A percentile compares a stretch with the other conserved stretches of the same genome.
phyloP scores from a whole-genome alignment of 257 asterid species.

The Catharanthus roseus region DNA sequence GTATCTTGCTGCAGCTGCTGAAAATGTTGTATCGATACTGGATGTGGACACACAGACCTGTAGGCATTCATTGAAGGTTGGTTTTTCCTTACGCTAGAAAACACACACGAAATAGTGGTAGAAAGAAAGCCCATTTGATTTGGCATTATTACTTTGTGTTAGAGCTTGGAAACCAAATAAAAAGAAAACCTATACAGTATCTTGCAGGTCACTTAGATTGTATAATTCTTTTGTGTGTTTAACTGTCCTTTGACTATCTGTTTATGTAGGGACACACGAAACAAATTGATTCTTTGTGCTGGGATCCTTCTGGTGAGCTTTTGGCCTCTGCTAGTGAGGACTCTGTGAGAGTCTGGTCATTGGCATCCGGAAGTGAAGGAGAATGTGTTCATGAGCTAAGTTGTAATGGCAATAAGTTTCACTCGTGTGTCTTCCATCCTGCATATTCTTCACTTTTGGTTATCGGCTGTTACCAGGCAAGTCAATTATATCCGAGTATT shows the following conservation, averaged over 20 bases:
- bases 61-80: constrained; percentile 75
- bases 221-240: not conserved
- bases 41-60: constrained; percentile 78
- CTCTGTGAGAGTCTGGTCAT: constrained; percentile 80
- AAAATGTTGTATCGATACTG: constrained; percentile 73
- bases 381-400: constrained; percentile 71
- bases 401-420: constrained; percentile 74
- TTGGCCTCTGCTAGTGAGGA: constrained; percentile 92
- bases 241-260: constrained; percentile 2
- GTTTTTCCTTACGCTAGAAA: constrained; percentile 1
- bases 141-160: too few relatives aligned
- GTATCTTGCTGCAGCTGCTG: constrained; percentile 94
- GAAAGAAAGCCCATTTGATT: too few relatives aligned
- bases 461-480: constrained; percentile 95
- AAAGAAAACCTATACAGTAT: too few relatives aligned
- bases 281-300: constrained; percentile 64
- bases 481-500: constrained; percentile 5
- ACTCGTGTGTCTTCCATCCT: constrained; percentile 94
- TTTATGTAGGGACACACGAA: constrained; percentile 65
- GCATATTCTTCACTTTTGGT: constrained; percentile 72
- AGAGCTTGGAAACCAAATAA: too few relatives aligned
- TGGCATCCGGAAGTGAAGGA: constrained; percentile 65
- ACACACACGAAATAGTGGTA: not conserved
- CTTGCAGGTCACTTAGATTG: not conserved
- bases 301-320: constrained; percentile 90